A percentile compares a stretch with the other conserved stretches of the same genome.
Evolutionary conservation across 805 yeast species (phyloP).

Genomic region (Lachancea sp.): DNA sequence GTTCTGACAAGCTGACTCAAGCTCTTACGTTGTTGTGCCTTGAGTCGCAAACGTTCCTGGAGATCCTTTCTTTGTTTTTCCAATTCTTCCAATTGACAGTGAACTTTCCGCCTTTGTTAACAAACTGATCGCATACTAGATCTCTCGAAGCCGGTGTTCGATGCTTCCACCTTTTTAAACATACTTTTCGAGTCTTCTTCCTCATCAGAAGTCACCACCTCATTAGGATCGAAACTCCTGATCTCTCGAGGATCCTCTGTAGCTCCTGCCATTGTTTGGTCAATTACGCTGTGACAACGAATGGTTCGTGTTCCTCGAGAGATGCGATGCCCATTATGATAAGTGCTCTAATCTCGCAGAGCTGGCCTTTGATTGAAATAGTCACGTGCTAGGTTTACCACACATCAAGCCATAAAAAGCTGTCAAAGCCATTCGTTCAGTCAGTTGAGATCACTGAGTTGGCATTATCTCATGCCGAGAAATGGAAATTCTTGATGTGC

Average conservation of each 20-base stretch:
- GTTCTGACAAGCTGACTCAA: conserved; percentile 14
- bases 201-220: conserved; percentile 12
- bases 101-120: not conserved
- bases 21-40: conserved; percentile 12
- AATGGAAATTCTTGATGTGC: too few relatives aligned
- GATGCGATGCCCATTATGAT: too few relatives aligned
- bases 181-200: conserved; percentile 8
- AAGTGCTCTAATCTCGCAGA: too few relatives aligned
- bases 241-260: conserved; percentile 10
- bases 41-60: conserved; percentile 18
- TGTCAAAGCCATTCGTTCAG: too few relatives aligned
- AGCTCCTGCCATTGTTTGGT: conserved; percentile 2
- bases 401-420: too few relatives aligned
- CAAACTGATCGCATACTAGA: not conserved
- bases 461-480: too few relatives aligned
- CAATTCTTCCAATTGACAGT: conserved; percentile 13
- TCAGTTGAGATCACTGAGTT: too few relatives aligned
- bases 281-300: too few relatives aligned
- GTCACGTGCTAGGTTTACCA: too few relatives aligned
- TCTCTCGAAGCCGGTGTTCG: too few relatives aligned
- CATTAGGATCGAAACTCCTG: conserved; percentile 5
- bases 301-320: too few relatives aligned
- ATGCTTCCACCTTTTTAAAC: not conserved
- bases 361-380: too few relatives aligned
- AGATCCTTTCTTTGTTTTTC: conserved; percentile 25